Percentiles rank a stretch among this genome's conserved stretches.
Evolutionary conservation across 805 yeast species (phyloP).

Genomic region (Candida glaebosa): DNA sequence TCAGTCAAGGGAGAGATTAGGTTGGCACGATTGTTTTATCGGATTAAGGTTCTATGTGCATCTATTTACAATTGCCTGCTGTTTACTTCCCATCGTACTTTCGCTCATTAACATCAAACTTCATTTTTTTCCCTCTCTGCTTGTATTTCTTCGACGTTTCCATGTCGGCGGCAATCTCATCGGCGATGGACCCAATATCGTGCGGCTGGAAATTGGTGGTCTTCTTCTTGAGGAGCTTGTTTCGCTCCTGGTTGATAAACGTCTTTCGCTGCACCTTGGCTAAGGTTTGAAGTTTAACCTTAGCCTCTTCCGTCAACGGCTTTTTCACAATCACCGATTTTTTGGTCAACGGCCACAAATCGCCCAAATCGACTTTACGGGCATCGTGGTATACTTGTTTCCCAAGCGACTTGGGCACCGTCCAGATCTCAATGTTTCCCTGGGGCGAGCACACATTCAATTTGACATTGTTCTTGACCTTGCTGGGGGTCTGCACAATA

Average conservation of each 20-base stretch:
- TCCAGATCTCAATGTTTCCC: slow-evolving; percentile 85
- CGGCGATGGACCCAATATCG: slow-evolving; percentile 20
- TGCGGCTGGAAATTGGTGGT: slow-evolving; percentile 14
- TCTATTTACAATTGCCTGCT: neutral
- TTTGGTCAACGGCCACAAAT: slow-evolving; percentile 66
- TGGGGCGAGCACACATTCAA: slow-evolving; percentile 76
- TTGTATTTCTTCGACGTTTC: slow-evolving; percentile 32
- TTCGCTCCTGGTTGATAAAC: slow-evolving; percentile 33
- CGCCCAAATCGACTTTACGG: slow-evolving; percentile 79
- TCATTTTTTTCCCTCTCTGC: slow-evolving; percentile 25
- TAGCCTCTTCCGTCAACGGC: slow-evolving; percentile 24
- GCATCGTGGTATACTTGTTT: slow-evolving; percentile 84
- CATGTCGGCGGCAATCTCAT: slow-evolving; percentile 28
- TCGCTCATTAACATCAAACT: slow-evolving; percentile 16
- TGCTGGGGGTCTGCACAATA: slow-evolving; percentile 64
- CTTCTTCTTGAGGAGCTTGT: slow-evolving; percentile 33
- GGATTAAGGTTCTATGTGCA: no score
- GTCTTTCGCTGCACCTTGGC: slow-evolving; percentile 37
- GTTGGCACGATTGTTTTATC: no score
- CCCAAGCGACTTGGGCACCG: slow-evolving; percentile 73
- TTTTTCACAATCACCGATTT: slow-evolving; percentile 32
- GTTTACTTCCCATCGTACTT: slow-evolving; percentile 17
- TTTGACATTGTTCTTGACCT: slow-evolving; percentile 77
- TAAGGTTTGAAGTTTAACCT: slow-evolving; percentile 32
- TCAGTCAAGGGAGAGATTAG: no score